phyloP scores from a whole-genome alignment of 2,329 filamentous ascomycete species.

The Chaetothyriales sp. region DNA sequence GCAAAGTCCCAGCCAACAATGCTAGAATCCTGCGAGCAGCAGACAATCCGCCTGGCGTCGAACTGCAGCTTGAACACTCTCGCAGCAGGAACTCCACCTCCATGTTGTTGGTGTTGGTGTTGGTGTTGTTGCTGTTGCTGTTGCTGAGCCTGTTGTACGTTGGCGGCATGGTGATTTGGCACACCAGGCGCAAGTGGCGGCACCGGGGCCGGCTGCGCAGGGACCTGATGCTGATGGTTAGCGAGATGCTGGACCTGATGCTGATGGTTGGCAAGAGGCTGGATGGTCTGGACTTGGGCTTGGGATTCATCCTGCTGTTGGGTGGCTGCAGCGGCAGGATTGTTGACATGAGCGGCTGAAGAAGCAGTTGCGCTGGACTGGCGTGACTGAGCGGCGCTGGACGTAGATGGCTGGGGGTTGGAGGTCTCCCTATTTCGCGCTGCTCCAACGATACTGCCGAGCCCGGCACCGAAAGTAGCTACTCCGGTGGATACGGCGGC shows the following conservation, averaged over 20 bases:
- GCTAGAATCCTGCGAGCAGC: conserved; percentile 77
- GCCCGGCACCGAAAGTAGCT: too few relatives aligned
- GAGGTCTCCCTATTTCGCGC: conserved; percentile 2
- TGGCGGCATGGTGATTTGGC: conserved; percentile 3
- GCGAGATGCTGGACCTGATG: background rate
- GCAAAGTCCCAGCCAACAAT: conserved; percentile 99
- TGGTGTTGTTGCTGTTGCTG: conserved; percentile 7
- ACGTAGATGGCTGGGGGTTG: background rate
- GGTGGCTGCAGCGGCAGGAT: background rate
- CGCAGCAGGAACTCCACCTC: conserved; percentile 26
- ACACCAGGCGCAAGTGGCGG: background rate
- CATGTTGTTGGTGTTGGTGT: conserved; percentile 4
- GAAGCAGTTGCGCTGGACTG: conserved; percentile 1
- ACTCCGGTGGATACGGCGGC: too few relatives aligned
- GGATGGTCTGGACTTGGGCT: background rate
- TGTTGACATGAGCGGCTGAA: background rate
- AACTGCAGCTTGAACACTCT: conserved; percentile 95
- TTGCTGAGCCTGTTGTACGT: conserved; percentile 14
- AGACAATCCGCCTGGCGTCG: conserved; percentile 82
- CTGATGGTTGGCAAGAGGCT: background rate
- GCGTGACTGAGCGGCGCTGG: background rate
- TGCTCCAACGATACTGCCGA: background rate
- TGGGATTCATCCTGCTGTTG: conserved; percentile 1
- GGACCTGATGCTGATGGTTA: background rate
- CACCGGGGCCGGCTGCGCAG: background rate